Evolutionary conservation across 805 yeast genomes (phyloP).

Genomic region (Pichia gijzeniarum): DNA sequence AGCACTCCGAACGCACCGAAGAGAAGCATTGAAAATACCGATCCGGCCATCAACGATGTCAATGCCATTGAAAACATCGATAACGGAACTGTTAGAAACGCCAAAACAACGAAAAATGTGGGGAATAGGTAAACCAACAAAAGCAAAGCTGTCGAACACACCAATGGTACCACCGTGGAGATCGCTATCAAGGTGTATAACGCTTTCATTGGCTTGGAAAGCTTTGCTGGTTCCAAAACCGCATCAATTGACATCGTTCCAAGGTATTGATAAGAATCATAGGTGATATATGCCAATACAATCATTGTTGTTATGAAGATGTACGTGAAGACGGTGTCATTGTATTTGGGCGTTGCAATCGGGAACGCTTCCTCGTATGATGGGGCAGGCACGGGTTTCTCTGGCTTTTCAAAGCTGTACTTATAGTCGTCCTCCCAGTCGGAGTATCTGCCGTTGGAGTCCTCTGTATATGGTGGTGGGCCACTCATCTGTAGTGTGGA

Average conservation of each 20-base stretch:
- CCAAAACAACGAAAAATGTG: slow-evolving; percentile 22
- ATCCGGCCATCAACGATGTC: slow-evolving; percentile 17
- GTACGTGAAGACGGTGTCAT: slow-evolving; percentile 67
- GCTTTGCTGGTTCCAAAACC: not conserved
- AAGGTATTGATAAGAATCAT: slow-evolving; percentile 12
- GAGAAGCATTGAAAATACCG: slow-evolving; percentile 15
- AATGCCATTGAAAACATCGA: slow-evolving; percentile 22
- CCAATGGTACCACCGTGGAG: slow-evolving; percentile 18
- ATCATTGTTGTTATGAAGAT: slow-evolving; percentile 31
- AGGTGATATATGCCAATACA: slow-evolving; percentile 13
- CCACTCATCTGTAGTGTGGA: not conserved
- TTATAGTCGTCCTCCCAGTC: slow-evolving; percentile 19
- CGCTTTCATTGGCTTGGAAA: slow-evolving; percentile 12
- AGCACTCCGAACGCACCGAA: slow-evolving; percentile 18
- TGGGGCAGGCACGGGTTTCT: slow-evolving; percentile 25
- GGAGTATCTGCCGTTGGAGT: slow-evolving; percentile 1
- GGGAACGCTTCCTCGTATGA: slow-evolving; percentile 66
- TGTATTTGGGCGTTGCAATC: slow-evolving; percentile 52
- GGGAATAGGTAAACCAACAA: slow-evolving; percentile 25
- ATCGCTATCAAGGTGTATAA: slow-evolving; percentile 7
- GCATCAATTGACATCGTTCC: slow-evolving; percentile 1
- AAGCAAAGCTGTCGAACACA: slow-evolving; percentile 18
- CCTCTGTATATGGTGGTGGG: slow-evolving; percentile 10
- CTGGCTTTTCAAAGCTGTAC: slow-evolving; percentile 28
- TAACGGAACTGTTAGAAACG: slow-evolving; percentile 18